Conservation (phyloP, 371 early-diverging fungal species). For the Mortierella sp. region DNA sequence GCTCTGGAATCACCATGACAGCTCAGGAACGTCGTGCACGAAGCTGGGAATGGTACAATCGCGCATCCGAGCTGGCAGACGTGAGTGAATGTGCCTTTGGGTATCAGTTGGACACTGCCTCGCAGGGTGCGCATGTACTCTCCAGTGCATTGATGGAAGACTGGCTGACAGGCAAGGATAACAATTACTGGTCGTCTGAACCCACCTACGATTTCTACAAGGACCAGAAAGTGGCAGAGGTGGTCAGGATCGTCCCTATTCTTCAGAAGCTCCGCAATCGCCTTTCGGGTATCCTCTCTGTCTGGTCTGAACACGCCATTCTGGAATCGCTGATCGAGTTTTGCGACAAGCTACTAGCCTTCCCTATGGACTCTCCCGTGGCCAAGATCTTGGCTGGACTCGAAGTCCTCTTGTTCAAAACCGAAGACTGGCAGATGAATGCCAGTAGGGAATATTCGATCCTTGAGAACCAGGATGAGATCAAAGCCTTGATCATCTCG, state of each 20-base stretch:
- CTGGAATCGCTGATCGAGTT: conserved; percentile 79
- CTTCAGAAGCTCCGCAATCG: conserved; percentile 73
- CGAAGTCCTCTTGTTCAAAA: conserved; percentile 86
- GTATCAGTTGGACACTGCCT: conserved; percentile 50
- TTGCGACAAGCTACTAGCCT: conserved; percentile 74
- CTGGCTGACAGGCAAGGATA: conserved; percentile 52
- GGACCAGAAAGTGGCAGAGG: conserved; percentile 81
- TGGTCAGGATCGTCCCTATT: conserved; percentile 71
- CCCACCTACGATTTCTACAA: conserved; percentile 90
- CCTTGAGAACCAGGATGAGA: conserved; percentile 74
- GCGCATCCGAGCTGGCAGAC: conserved; percentile 50
- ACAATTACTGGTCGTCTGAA: conserved; percentile 56
- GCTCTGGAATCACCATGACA: conserved; percentile 19
- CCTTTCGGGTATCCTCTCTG: conserved; percentile 69
- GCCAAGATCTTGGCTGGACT: conserved; percentile 91
- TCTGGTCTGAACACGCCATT: conserved; percentile 95
- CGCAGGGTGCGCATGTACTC: conserved; percentile 48
- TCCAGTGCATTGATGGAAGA: conserved; percentile 55
- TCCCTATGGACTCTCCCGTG: conserved; percentile 86
- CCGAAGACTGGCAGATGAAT: conserved; percentile 95
- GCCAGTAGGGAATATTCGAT: conserved; percentile 88
- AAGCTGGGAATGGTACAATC: conserved; percentile 48
- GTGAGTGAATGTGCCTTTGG: conserved; percentile 49
- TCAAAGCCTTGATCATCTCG: conserved; percentile 78
- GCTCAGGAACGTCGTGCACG: conserved; percentile 33